Evolutionary conservation across 2,329 filamentous ascomycete genomes (phyloP).

Genomic region (Ophiosphaerella herpotricha): DNA sequence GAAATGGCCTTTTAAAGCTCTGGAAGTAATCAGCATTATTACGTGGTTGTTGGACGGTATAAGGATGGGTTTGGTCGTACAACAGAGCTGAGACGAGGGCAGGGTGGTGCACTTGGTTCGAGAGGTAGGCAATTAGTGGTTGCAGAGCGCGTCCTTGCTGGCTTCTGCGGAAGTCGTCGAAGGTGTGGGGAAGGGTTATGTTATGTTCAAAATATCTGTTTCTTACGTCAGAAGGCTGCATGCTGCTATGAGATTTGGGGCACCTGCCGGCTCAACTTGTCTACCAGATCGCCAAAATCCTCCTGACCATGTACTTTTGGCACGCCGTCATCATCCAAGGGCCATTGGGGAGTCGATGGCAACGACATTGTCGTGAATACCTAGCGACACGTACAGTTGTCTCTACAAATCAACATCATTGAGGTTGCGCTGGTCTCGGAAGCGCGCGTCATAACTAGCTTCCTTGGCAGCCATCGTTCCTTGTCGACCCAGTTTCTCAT

Average conservation of each 20-base stretch:
- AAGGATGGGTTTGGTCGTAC: constrained; percentile 53
- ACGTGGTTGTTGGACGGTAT: not conserved
- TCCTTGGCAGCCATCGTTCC: constrained; percentile 19
- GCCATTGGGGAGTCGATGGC: constrained; percentile 36
- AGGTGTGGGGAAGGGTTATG: constrained; percentile 68
- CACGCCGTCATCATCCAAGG: constrained; percentile 45
- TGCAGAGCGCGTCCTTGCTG: constrained; percentile 61
- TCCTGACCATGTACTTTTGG: constrained; percentile 65
- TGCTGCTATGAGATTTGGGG: constrained; percentile 1
- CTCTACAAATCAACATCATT: not conserved
- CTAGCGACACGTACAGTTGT: constrained; percentile 5
- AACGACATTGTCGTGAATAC: constrained; percentile 27
- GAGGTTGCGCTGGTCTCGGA: not conserved
- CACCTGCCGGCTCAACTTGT: constrained; percentile 62
- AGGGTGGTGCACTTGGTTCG: constrained; percentile 66
- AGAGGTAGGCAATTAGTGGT: constrained; percentile 69
- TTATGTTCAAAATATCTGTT: constrained; percentile 55
- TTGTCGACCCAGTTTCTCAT: not conserved
- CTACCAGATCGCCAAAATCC: constrained; percentile 66
- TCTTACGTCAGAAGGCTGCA: constrained; percentile 18
- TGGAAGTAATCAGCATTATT: constrained; percentile 41
- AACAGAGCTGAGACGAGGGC: constrained; percentile 74
- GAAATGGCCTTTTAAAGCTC: constrained; percentile 77
- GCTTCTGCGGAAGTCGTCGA: constrained; percentile 73
- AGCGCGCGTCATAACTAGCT: not conserved